Conservation (phyloP, 495 filamentous ascomycete species). For the Penicillium crystallinum region DNA sequence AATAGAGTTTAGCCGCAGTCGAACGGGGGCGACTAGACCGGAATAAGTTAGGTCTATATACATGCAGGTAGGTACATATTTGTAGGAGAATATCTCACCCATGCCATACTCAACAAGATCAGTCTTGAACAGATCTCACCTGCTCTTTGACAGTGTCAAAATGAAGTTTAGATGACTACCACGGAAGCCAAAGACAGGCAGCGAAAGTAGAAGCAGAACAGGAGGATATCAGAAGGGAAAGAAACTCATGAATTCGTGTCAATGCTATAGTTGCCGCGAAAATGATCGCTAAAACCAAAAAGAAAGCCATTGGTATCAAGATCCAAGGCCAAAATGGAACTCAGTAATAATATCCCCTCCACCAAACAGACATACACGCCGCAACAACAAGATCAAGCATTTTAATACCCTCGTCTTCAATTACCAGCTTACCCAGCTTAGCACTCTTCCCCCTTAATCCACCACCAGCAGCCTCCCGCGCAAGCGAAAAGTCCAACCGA, state of each 20-base stretch:
- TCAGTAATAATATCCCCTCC: conserved; percentile 73
- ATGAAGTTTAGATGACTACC: too few relatives aligned
- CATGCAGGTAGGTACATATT: not conserved
- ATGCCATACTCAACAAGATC: too few relatives aligned
- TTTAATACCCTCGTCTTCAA: conserved; percentile 86
- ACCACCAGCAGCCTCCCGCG: conserved; percentile 72
- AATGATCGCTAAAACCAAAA: not conserved
- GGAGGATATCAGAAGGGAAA: not conserved
- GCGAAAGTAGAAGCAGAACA: too few relatives aligned
- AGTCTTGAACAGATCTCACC: too few relatives aligned
- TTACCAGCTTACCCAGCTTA: conserved; percentile 88
- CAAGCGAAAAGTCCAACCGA: conserved; percentile 65
- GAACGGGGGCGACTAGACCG: too few relatives aligned
- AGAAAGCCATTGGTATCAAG: not conserved
- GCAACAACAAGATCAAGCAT: conserved; percentile 94
- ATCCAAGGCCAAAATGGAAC: not conserved
- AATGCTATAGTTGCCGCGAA: not conserved
- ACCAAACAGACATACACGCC: conserved; percentile 88
- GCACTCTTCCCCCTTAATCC: conserved; percentile 78
- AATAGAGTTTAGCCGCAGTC: too few relatives aligned
- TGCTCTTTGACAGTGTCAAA: too few relatives aligned
- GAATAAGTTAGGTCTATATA: too few relatives aligned
- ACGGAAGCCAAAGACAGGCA: too few relatives aligned
- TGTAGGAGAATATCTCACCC: not conserved
- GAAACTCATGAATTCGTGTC: not conserved